Percentiles rank a stretch among this genome's conserved stretches.
phyloP scores from a whole-genome alignment of 2,329 filamentous ascomycete genomes.

The Stachybotrys chartarum region DNA sequence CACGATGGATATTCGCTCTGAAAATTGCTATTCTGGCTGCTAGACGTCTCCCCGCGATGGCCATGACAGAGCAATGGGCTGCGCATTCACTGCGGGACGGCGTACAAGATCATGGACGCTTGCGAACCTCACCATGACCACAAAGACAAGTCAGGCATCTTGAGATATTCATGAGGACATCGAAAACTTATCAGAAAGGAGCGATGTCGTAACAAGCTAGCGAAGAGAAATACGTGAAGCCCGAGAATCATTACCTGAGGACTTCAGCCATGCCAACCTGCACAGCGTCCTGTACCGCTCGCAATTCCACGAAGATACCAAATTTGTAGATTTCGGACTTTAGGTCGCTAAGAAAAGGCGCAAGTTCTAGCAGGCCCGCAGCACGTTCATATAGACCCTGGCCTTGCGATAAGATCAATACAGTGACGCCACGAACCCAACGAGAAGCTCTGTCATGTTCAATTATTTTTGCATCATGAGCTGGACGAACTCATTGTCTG shows the following conservation, averaged over 20 bases:
- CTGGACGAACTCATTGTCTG: conserved; percentile 89
- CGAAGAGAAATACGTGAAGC: conserved; percentile 15
- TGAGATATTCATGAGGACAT: background rate
- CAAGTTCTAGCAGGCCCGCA: background rate
- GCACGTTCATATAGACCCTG: background rate
- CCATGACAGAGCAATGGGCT: background rate
- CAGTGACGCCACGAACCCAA: background rate
- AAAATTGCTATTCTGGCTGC: background rate
- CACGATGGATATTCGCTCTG: no score
- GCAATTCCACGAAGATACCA: conserved; percentile 20
- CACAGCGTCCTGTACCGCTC: conserved; percentile 20
- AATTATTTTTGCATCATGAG: conserved; percentile 92
- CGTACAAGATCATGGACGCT: background rate
- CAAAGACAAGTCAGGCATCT: background rate
- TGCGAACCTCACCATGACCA: background rate
- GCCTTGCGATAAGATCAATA: background rate
- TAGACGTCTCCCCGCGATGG: background rate
- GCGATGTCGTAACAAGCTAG: conserved; percentile 10
- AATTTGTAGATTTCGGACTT: conserved; percentile 13
- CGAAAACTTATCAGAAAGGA: background rate
- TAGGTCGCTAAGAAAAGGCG: background rate
- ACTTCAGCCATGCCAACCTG: conserved; percentile 16
- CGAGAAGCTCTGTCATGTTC: background rate
- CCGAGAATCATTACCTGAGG: conserved; percentile 16
- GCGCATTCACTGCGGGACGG: background rate